Percentiles rank a stretch among this genome's conserved stretches.
Evolutionary conservation across 306 rosid species (phyloP).

Genomic region (Cucumis sativus): DNA sequence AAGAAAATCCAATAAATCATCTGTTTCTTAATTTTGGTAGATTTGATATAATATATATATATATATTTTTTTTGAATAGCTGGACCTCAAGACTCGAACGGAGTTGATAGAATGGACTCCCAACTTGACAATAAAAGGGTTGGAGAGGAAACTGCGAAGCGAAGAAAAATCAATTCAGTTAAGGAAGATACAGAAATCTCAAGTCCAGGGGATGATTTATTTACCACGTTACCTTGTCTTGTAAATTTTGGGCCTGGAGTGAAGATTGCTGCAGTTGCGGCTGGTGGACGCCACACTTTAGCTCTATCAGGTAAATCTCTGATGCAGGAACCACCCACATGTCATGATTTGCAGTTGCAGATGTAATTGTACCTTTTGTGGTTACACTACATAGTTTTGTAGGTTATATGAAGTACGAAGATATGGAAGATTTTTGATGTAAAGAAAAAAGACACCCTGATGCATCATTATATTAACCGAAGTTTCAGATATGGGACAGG

Average conservation of each 20-base stretch:
- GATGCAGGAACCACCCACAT: constrained; percentile 11
- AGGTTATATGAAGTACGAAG: constrained; percentile 74
- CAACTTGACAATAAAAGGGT: constrained; percentile 38
- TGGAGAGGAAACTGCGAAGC: constrained; percentile 57
- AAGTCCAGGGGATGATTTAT: constrained; percentile 51
- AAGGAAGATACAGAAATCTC: constrained; percentile 57
- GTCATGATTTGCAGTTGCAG: constrained; percentile 22
- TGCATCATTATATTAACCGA: constrained; percentile 71
- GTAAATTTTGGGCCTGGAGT: constrained; percentile 55
- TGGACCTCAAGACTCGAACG: constrained; percentile 30
- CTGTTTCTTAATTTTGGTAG: background rate
- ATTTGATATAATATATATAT: background rate
- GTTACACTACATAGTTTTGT: constrained; percentile 74
- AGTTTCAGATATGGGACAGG: constrained; percentile 99
- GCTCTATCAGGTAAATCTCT: constrained; percentile 68
- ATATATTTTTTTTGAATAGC: background rate
- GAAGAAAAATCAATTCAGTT: constrained; percentile 44
- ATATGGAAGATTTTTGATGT: constrained; percentile 80
- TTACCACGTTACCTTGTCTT: constrained; percentile 44
- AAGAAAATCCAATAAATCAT: background rate
- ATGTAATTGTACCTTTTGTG: constrained; percentile 39
- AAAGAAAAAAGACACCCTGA: constrained; percentile 60
- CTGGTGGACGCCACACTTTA: constrained; percentile 83
- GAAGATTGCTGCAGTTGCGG: constrained; percentile 58
- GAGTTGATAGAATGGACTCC: constrained; percentile 42